Evolutionary conservation across 202 grass and related monocot genomes (phyloP).

Genomic region (Setaria viridis): DNA sequence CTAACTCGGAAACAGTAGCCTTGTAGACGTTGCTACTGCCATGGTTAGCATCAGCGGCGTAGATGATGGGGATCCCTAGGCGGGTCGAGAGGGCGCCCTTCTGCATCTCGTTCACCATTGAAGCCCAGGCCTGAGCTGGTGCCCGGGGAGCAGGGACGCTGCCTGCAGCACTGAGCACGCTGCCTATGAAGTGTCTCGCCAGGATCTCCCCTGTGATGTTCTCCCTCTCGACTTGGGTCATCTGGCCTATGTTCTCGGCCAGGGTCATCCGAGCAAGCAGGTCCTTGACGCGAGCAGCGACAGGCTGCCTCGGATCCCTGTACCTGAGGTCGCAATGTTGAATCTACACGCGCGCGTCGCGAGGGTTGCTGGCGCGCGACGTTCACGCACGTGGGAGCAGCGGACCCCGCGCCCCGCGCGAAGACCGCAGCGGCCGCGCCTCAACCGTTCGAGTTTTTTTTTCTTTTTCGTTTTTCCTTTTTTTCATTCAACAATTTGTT

Average conservation of each 20-base stretch:
- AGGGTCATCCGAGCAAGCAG: constrained; percentile 41
- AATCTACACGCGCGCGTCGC: too few species aligned
- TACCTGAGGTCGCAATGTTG: constrained; percentile 44
- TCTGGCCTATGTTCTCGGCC: constrained; percentile 75
- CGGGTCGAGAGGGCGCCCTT: constrained; percentile 71
- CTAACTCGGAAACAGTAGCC: constrained; percentile 49
- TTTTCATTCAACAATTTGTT: too few species aligned
- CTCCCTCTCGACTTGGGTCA: constrained; percentile 86
- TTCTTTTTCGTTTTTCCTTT: too few species aligned
- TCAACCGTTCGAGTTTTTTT: too few species aligned
- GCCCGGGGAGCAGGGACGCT: constrained; percentile 68
- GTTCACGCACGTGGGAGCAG: too few species aligned
- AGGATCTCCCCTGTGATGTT: constrained; percentile 60
- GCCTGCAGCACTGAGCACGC: constrained; percentile 79
- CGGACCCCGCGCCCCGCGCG: too few species aligned
- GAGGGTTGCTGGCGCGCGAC: too few species aligned
- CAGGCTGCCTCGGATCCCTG: constrained; percentile 74
- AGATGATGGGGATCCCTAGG: constrained; percentile 87
- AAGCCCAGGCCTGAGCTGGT: constrained; percentile 58
- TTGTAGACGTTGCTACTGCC: constrained; percentile 78
- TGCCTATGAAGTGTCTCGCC: constrained; percentile 79
- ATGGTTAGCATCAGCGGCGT: constrained; percentile 80
- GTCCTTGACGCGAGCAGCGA: constrained; percentile 66
- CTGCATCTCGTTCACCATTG: constrained; percentile 73
- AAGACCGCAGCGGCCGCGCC: too few species aligned